Conservation (phyloP, 257 asterid genomes). For the Primulina tabacum region DNA sequence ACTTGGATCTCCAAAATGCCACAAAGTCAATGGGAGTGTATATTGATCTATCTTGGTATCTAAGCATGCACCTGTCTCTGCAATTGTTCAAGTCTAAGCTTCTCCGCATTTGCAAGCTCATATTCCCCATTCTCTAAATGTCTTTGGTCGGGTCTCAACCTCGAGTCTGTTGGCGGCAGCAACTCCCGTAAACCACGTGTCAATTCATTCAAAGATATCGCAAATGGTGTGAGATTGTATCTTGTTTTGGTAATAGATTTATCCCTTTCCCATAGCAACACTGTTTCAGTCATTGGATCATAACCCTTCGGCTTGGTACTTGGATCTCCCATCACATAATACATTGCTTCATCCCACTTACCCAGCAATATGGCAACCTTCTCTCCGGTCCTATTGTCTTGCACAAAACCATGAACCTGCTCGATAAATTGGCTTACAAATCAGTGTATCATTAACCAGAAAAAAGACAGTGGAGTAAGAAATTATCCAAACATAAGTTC, state of each 20-base stretch:
- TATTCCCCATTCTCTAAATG: conserved; percentile 96
- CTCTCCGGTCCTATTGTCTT: conserved; percentile 93
- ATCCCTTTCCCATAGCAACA: conserved; percentile 94
- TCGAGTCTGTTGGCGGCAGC: conserved; percentile 94
- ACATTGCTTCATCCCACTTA: conserved; percentile 98
- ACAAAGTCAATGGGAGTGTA: too few relatives aligned
- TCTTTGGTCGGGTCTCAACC: conserved; percentile 95
- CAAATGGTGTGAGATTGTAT: conserved; percentile 92
- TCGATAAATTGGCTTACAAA: conserved; percentile 1
- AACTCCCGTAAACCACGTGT: conserved; percentile 65
- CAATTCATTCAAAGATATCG: conserved; percentile 83
- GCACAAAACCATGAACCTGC: conserved; percentile 96
- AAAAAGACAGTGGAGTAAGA: not conserved
- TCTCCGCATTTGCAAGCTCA: conserved; percentile 89
- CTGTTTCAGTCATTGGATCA: conserved; percentile 95
- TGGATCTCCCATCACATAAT: conserved; percentile 94
- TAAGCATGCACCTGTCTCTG: conserved; percentile 80
- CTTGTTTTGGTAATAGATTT: conserved; percentile 69
- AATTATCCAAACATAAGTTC: too few relatives aligned
- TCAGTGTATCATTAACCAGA: not conserved
- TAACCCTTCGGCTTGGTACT: conserved; percentile 89
- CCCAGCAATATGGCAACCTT: conserved; percentile 90
- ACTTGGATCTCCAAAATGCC: not conserved
- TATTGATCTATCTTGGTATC: too few relatives aligned
- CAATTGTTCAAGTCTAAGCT: conserved; percentile 92